A percentile compares a stretch with the other conserved stretches of the same genome.
Evolutionary conservation across 352 stramenopile genomes (phyloP).

Genomic region (Paralagenidium karlingii): DNA sequence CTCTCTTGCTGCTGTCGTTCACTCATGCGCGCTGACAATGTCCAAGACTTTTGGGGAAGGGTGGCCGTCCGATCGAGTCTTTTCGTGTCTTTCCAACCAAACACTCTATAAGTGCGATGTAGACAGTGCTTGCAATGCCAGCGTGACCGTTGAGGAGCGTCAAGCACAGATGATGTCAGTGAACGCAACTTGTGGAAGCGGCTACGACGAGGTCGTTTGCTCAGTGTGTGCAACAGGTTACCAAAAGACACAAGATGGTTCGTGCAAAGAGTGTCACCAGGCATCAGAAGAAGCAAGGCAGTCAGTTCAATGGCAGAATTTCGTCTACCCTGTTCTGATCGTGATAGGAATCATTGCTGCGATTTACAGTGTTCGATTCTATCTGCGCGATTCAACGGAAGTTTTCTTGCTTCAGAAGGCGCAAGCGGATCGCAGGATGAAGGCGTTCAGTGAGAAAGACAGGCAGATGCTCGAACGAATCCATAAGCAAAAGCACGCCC

Average conservation of each 20-base stretch:
- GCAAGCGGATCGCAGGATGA: constrained; percentile 36
- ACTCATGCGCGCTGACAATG: constrained; percentile 16
- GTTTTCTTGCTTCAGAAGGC: constrained; percentile 45
- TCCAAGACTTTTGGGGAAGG: constrained; percentile 31
- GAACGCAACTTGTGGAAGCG: too few relatives aligned
- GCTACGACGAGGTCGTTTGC: constrained; percentile 25
- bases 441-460: constrained; percentile 11
- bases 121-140: constrained; percentile 24
- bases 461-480: constrained; percentile 12
- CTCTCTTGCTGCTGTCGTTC: constrained; percentile 22
- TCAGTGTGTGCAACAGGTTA: constrained; percentile 42
- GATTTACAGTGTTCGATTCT: constrained; percentile 23
- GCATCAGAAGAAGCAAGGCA: constrained; percentile 30
- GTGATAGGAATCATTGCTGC: constrained; percentile 14
- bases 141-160: constrained; percentile 26
- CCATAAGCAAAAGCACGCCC: constrained; percentile 14
- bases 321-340: constrained; percentile 51
- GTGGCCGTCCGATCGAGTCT: constrained; percentile 39
- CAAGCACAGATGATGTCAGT: too few relatives aligned
- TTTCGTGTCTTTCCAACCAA: constrained; percentile 35
- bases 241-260: constrained; percentile 41
- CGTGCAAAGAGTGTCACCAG: constrained; percentile 39
- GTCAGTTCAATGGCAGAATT: constrained; percentile 55
- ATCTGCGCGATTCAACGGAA: constrained; percentile 46
- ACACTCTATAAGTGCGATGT: constrained; percentile 60